Conservation (phyloP, 2,329 filamentous ascomycete species). For the Cercospora zeina region DNA sequence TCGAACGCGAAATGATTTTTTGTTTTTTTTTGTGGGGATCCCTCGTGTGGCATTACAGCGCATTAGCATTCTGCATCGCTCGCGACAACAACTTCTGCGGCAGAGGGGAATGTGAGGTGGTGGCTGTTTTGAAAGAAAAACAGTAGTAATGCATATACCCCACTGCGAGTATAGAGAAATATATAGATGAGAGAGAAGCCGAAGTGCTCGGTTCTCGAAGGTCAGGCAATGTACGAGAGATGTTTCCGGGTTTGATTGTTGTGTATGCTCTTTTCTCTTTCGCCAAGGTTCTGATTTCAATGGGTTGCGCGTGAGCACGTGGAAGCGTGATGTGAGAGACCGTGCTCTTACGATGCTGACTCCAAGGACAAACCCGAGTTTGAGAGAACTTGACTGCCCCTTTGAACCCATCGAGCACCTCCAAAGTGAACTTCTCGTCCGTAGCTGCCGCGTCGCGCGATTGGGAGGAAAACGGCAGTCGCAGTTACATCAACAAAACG, state of each 20-base stretch:
- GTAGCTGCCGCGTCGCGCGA: no score
- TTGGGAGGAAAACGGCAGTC: no score
- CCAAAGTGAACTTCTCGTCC: no score
- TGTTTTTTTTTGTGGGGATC: background rate
- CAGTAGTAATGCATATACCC: slow-evolving; percentile 17
- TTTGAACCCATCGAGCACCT: no score
- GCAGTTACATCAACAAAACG: no score
- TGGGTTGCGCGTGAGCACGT: background rate
- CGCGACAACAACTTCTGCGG: background rate
- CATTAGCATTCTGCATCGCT: slow-evolving; percentile 15
- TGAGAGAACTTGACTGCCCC: no score
- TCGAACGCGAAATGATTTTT: slow-evolving; percentile 14
- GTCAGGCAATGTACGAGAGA: slow-evolving; percentile 5
- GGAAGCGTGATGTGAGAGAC: background rate
- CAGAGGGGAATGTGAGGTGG: background rate
- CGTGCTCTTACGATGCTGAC: slow-evolving; percentile 4
- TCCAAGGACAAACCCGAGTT: no score
- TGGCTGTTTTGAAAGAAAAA: background rate
- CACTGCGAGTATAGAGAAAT: slow-evolving; percentile 17
- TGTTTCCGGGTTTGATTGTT: background rate
- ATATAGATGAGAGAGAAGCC: slow-evolving; percentile 28
- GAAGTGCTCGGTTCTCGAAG: slow-evolving; percentile 30
- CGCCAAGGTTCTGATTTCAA: background rate
- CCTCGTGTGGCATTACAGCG: slow-evolving; percentile 14
- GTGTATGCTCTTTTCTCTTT: background rate